A percentile compares a stretch with the other conserved stretches of the same genome.
phyloP scores from a whole-genome alignment of 1,284 basidiomycete species.

The Boletus hoseneyae region DNA sequence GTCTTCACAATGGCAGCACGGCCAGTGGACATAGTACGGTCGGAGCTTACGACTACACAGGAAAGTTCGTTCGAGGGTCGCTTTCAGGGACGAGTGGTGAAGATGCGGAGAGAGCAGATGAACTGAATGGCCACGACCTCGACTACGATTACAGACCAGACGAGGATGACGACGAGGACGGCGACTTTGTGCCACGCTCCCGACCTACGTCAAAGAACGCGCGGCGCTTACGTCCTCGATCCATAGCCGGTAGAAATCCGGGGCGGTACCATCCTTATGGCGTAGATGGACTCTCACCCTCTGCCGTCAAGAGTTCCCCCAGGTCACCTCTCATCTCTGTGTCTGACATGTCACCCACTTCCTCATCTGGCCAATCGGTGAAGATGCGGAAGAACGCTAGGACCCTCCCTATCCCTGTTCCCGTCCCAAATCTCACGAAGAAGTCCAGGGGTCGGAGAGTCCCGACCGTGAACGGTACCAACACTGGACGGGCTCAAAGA shows the following conservation, averaged over 20 bases:
- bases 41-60: constrained; percentile 25
- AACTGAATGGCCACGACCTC: constrained; percentile 19
- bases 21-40: constrained; percentile 32
- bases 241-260: constrained; percentile 32
- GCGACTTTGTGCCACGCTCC: constrained; percentile 35
- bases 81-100: constrained; percentile 29
- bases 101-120: constrained; percentile 27
- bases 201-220: constrained; percentile 36
- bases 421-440: constrained; percentile 69
- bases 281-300: constrained; percentile 26
- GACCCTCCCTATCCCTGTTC: constrained; percentile 56
- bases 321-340: constrained; percentile 32
- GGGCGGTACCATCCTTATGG: constrained; percentile 35
- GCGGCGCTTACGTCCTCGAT: constrained; percentile 37
- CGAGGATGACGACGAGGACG: constrained; percentile 29
- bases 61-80: constrained; percentile 20
- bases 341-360: constrained; percentile 27
- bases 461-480: constrained; percentile 48
- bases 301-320: constrained; percentile 32
- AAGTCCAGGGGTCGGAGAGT: constrained; percentile 67
- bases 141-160: constrained; percentile 30
- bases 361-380: constrained; percentile 20
- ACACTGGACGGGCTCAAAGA: constrained; percentile 23
- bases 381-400: constrained; percentile 38
- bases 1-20: constrained; percentile 19